Evolutionary conservation across 2,329 filamentous ascomycete species (phyloP).

Genomic region (Aspergillus udagawae): DNA sequence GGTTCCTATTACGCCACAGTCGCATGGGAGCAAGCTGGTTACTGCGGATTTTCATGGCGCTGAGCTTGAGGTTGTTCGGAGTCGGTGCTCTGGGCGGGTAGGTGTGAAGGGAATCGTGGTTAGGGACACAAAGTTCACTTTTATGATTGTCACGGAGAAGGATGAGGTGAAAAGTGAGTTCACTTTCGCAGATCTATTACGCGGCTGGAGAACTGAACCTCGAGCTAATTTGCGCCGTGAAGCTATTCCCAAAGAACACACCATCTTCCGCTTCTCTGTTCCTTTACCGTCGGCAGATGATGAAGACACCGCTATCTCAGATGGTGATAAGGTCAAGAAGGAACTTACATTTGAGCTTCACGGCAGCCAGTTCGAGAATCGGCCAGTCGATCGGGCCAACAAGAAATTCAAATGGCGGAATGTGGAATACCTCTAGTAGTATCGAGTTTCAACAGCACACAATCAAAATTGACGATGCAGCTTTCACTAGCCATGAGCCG

Average conservation of each 20-base stretch:
- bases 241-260: slow-evolving; percentile 84
- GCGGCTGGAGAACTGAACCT: background rate
- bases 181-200: background rate
- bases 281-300: slow-evolving; percentile 40
- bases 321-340: slow-evolving; percentile 22
- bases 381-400: slow-evolving; percentile 79
- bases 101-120: slow-evolving; percentile 83
- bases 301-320: slow-evolving; percentile 13
- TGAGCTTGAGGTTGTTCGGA: slow-evolving; percentile 74
- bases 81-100: slow-evolving; percentile 74
- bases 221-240: background rate
- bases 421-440: slow-evolving; percentile 51
- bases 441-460: background rate
- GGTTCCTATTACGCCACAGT: slow-evolving; percentile 52
- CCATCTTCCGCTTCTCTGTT: slow-evolving; percentile 74
- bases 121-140: slow-evolving; percentile 78
- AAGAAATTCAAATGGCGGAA: slow-evolving; percentile 90
- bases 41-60: slow-evolving; percentile 92
- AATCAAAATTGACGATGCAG: background rate
- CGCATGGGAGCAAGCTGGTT: slow-evolving; percentile 59
- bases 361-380: slow-evolving; percentile 79
- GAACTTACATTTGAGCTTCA: slow-evolving; percentile 76
- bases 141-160: slow-evolving; percentile 73
- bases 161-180: slow-evolving; percentile 64
- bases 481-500: background rate